Base-by-base conservation (phyloP, 148 eudicot genomes). In the Agrostemma githago region DNA sequence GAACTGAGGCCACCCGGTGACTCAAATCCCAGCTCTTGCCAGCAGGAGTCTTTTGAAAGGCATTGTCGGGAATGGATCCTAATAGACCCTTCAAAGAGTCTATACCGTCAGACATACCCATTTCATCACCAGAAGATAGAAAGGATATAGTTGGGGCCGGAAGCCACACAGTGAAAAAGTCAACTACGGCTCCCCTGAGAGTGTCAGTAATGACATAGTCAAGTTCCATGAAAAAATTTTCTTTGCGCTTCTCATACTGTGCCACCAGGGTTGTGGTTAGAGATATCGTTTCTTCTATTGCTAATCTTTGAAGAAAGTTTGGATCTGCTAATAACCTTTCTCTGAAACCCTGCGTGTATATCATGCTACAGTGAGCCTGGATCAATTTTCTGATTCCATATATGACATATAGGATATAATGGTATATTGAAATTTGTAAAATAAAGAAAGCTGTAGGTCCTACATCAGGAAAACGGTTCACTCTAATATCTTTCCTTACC, bases 101-200 rank as follows among this genome's bases (percentile, higher is more conserved):
- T 58, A 89, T 71, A 69, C 88, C 83, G 70, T 86, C 85, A 61
- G 90, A 67, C 69, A 80, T 76, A 78, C 82, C 83, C 74, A 85
- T 53, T 26, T 74, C 91, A 86, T 88, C 89, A 76, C 78, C 77
- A 76, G 80, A 71, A 68, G 93, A 85, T 75, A 94, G 85, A 82
- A 94, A 94, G 9, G 98, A 92, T 57, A 94, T 75, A 40, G 97
- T 92, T n/a, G 98, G 98, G 41, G 97, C 98, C 14, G 98, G 98
- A 70, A 94, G 96, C 98, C 98, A 94, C 70, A 94, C 97, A 2
- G 97, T 94, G 72, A 94, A 94, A 72, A 94, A 94, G 79, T 94
- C 98, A 41, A 92, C 96, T 59, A 94, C 92, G 63, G 83, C 83
- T 77, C 98, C 98, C 79, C 98, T 84, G 72, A 84, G 64, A 8